phyloP scores from a whole-genome alignment of 1,284 basidiomycete genomes.

The Papiliotrema laurentii region DNA sequence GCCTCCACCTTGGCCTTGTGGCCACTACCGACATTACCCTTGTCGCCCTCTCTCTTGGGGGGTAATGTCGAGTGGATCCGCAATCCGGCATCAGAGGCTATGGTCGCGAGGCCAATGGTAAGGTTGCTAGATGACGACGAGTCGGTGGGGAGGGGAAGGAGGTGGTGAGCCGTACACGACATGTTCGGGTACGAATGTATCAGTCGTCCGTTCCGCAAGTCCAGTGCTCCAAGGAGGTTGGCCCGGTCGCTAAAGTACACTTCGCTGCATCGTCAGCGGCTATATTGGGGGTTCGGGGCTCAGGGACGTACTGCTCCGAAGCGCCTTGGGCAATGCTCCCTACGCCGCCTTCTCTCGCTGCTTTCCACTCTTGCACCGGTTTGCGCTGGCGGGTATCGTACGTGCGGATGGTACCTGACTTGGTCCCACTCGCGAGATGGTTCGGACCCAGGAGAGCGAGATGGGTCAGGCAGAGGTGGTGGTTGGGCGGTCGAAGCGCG shows the following conservation, averaged over 20 bases:
- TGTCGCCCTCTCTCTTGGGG: slow-evolving; percentile 53
- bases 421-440: slow-evolving; percentile 66
- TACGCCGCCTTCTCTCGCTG: slow-evolving; percentile 58
- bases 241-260: slow-evolving; percentile 70
- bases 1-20: slow-evolving; percentile 63
- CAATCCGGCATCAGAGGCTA: slow-evolving; percentile 48
- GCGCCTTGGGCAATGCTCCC: slow-evolving; percentile 59
- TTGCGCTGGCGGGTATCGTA: slow-evolving; percentile 76
- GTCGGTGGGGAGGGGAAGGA: slow-evolving; percentile 27
- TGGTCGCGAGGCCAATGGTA: slow-evolving; percentile 19
- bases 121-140: background rate
- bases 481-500: slow-evolving; percentile 72
- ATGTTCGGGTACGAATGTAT: slow-evolving; percentile 61
- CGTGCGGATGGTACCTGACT: slow-evolving; percentile 66
- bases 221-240: slow-evolving; percentile 64
- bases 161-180: slow-evolving; percentile 34
- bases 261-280: slow-evolving; percentile 54
- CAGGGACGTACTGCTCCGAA: slow-evolving; percentile 63
- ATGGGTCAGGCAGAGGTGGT: slow-evolving; percentile 51
- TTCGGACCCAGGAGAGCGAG: slow-evolving; percentile 55
- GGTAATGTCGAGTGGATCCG: slow-evolving; percentile 67
- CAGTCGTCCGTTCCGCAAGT: slow-evolving; percentile 67
- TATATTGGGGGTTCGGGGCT: background rate
- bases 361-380: slow-evolving; percentile 51
- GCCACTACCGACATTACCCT: slow-evolving; percentile 56